A percentile compares a stretch with the other conserved stretches of the same genome.
phyloP scores from a whole-genome alignment of 805 yeast species.

The Hyphopichia homilentoma region DNA sequence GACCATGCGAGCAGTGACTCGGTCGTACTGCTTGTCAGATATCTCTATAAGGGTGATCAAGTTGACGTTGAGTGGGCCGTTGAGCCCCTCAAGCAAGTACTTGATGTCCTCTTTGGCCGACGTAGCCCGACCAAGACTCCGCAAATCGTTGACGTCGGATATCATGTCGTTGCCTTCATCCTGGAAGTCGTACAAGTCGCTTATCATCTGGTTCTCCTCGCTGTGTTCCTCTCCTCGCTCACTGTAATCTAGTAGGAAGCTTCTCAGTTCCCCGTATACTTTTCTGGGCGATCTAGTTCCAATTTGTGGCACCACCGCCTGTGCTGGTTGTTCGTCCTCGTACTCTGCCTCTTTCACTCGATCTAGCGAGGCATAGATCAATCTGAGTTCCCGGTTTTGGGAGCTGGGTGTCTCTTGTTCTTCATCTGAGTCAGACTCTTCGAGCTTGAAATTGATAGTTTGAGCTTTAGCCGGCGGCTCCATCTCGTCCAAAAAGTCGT shows the following conservation, averaged over 20 bases:
- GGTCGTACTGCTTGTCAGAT: no score
- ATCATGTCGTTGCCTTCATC: conserved; percentile 4
- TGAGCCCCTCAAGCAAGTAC: conserved; percentile 15
- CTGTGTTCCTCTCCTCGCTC: conserved; percentile 4
- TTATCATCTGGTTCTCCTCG: conserved; percentile 1
- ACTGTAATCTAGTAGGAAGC: conserved; percentile 9
- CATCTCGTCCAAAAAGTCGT: neutral
- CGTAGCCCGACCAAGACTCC: conserved; percentile 10
- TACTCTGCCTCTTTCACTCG: no score
- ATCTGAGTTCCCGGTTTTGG: neutral
- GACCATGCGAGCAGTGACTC: no score
- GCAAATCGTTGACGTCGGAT: conserved; percentile 14
- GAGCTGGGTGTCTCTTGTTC: neutral
- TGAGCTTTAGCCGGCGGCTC: no score
- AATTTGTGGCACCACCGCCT: no score
- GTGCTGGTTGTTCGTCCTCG: no score
- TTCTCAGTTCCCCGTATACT: conserved; percentile 16
- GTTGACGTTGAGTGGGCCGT: no score
- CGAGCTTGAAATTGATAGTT: no score
- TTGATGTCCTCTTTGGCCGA: conserved; percentile 11
- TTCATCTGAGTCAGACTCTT: neutral
- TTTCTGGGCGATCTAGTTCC: no score
- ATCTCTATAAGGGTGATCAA: no score
- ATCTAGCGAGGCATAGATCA: no score
- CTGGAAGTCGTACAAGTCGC: conserved; percentile 2